Percentiles rank a stretch among this genome's conserved stretches.
phyloP scores from a whole-genome alignment of 495 filamentous ascomycete species.

The Aspergillus asperescens region DNA sequence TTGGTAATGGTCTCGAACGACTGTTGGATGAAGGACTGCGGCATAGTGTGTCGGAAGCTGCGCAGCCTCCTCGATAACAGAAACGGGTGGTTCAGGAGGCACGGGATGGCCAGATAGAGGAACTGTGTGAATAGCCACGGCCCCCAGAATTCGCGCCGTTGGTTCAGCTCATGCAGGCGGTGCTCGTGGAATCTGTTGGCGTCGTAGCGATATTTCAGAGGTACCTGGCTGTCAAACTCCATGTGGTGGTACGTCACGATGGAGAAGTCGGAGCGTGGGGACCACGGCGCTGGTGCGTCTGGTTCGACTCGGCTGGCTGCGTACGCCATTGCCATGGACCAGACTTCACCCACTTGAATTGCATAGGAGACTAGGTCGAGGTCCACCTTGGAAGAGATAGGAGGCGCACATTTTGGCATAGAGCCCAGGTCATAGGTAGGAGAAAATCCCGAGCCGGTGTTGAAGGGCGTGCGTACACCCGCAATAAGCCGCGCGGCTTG shows the following conservation, averaged over 20 bases:
- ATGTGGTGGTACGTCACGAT: conserved; percentile 38
- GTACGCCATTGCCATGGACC: conserved; percentile 38
- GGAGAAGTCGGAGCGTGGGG: conserved; percentile 37
- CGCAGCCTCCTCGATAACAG: conserved; percentile 38
- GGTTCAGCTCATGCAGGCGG: conserved; percentile 27
- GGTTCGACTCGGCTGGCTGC: conserved; percentile 27
- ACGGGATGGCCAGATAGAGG: conserved; percentile 38
- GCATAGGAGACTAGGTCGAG: conserved; percentile 34
- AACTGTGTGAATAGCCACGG: conserved; percentile 44
- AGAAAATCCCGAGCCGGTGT: conserved; percentile 15
- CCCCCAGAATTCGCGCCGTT: conserved; percentile 39
- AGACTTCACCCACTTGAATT: conserved; percentile 36
- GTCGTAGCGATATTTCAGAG: conserved; percentile 35
- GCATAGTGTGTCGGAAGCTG: conserved; percentile 37
- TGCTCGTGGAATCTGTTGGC: conserved; percentile 37
- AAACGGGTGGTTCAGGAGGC: conserved; percentile 41
- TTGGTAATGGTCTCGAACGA: conserved; percentile 34
- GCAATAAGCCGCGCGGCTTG: conserved; percentile 8
- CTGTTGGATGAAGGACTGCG: conserved; percentile 33
- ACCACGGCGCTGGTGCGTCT: conserved; percentile 37
- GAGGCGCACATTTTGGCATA: not conserved
- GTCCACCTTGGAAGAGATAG: conserved; percentile 19
- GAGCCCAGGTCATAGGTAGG: conserved; percentile 4
- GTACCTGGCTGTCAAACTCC: conserved; percentile 42
- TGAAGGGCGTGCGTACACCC: conserved; percentile 12